A percentile compares a stretch with the other conserved stretches of the same genome.
These are phyloP conservation scores for Aspergillus costaricaensis DNA, from an alignment of 2,329 filamentous ascomycete genomes.

Conservation along the genomic window DNA sequence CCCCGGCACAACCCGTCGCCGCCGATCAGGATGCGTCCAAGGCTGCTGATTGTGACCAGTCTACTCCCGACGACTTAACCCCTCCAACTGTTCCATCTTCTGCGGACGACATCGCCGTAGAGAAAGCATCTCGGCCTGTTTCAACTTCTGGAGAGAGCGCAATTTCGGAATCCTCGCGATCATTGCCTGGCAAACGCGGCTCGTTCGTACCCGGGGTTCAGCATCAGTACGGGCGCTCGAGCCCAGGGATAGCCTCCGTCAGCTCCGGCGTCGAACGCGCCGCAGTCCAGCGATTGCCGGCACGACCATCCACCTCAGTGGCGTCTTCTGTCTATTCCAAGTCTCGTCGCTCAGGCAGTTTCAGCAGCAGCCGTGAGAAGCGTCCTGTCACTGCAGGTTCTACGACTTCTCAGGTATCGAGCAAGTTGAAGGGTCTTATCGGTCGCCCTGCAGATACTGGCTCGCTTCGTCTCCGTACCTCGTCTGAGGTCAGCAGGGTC, in stretches of 20 bases:
- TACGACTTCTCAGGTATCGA: slow-evolving; percentile 43
- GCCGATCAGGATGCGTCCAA: slow-evolving; percentile 10
- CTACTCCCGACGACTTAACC: slow-evolving; percentile 10
- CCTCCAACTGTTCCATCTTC: slow-evolving; percentile 11
- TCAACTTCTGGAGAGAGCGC: slow-evolving; percentile 35
- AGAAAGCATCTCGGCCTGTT: slow-evolving; percentile 24
- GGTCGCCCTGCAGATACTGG: slow-evolving; percentile 31
- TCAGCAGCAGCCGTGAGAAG: slow-evolving; percentile 40
- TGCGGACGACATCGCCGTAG: slow-evolving; percentile 8
- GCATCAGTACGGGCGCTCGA: slow-evolving; percentile 23
- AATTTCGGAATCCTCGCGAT: slow-evolving; percentile 30
- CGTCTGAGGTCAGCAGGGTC: slow-evolving; percentile 38
- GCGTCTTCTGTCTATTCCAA: slow-evolving; percentile 29
- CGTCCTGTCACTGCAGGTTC: slow-evolving; percentile 45
- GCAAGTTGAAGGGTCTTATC: slow-evolving; percentile 47
- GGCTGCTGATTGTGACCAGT: slow-evolving; percentile 9
- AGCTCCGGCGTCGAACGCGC: slow-evolving; percentile 38
- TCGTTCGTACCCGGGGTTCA: slow-evolving; percentile 27
- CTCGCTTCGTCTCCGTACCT: slow-evolving; percentile 36
- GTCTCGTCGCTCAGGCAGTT: slow-evolving; percentile 43
- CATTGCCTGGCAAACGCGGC: slow-evolving; percentile 26
- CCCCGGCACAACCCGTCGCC: slow-evolving; percentile 15
- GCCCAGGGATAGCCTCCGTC: slow-evolving; percentile 26
- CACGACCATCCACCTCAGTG: slow-evolving; percentile 33
- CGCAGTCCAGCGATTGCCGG: slow-evolving; percentile 43